Conservation (phyloP, 371 early-diverging fungal genomes). For the Mucor plumbeus region DNA sequence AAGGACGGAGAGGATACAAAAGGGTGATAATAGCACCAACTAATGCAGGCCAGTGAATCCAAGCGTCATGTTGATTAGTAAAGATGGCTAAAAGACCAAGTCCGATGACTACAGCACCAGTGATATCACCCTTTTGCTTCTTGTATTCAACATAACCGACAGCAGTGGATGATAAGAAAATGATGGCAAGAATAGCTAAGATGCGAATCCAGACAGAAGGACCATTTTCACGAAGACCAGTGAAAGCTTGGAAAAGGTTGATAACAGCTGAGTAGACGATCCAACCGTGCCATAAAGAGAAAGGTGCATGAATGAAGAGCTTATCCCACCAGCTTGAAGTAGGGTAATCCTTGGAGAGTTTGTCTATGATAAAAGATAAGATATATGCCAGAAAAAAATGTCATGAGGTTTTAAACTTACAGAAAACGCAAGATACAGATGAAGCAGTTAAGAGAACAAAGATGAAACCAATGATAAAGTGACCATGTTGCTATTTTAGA, state of each 20-base stretch:
- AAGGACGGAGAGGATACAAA: conserved; percentile 61
- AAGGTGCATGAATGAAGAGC: conserved; percentile 73
- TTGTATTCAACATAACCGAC: conserved; percentile 72
- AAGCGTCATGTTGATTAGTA: conserved; percentile 47
- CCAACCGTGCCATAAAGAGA: conserved; percentile 79
- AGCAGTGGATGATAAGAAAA: conserved; percentile 65
- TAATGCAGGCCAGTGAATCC: conserved; percentile 60
- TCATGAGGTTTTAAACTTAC: conserved; percentile 30
- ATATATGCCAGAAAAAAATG: conserved; percentile 1
- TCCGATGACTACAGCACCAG: conserved; percentile 62
- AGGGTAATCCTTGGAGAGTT: conserved; percentile 54
- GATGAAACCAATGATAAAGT: conserved; percentile 51
- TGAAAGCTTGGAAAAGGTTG: conserved; percentile 67
- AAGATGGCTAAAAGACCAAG: conserved; percentile 54
- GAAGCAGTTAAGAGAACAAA: conserved; percentile 52
- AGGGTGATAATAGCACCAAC: conserved; percentile 56
- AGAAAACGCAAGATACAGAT: conserved; percentile 56
- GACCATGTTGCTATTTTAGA: conserved; percentile 35
- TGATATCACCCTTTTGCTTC: conserved; percentile 67
- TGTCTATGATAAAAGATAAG: conserved; percentile 36
- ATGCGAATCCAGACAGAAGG: conserved; percentile 56
- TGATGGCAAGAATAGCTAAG: conserved; percentile 55
- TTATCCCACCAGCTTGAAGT: conserved; percentile 52
- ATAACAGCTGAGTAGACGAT: conserved; percentile 64
- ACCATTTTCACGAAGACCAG: conserved; percentile 45